Percentiles rank a stretch among this genome's conserved stretches.
phyloP scores from a whole-genome alignment of 805 yeast genomes.

The Candida awuae region DNA sequence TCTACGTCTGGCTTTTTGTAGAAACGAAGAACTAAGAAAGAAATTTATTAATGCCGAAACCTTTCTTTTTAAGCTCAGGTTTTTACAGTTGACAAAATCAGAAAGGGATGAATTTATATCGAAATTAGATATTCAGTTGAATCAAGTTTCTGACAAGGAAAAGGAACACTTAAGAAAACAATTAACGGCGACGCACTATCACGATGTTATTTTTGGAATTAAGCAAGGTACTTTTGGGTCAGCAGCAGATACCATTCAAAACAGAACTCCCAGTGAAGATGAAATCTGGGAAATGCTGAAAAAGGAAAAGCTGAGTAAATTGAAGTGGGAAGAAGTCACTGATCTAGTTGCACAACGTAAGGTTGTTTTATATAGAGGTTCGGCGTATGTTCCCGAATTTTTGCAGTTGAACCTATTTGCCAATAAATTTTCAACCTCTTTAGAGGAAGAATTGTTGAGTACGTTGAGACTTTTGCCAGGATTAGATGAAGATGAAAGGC shows the following conservation, averaged over 20 bases:
- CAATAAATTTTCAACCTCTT: slow-evolving; percentile 52
- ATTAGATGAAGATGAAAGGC: slow-evolving; percentile 84
- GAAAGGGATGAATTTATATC: slow-evolving; percentile 72
- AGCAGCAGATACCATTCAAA: slow-evolving; percentile 3
- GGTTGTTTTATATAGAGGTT: slow-evolving; percentile 60
- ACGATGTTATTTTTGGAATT: slow-evolving; percentile 31
- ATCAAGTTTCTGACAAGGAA: slow-evolving; percentile 56
- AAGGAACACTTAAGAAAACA: slow-evolving; percentile 40
- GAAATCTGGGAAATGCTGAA: slow-evolving; percentile 43
- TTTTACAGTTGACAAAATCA: slow-evolving; percentile 45
- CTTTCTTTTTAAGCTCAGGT: slow-evolving; percentile 66
- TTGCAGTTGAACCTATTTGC: slow-evolving; percentile 66
- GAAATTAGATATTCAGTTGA: slow-evolving; percentile 62
- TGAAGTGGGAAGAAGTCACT: slow-evolving; percentile 81
- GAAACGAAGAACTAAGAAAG: slow-evolving; percentile 72
- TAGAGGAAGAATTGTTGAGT: slow-evolving; percentile 44
- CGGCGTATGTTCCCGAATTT: slow-evolving; percentile 77
- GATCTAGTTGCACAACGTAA: slow-evolving; percentile 68
- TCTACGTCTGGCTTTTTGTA: slow-evolving; percentile 80
- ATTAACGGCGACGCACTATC: slow-evolving; percentile 48
- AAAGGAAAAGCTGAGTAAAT: slow-evolving; percentile 65
- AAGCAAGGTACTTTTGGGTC: slow-evolving; percentile 25
- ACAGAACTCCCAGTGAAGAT: slow-evolving; percentile 39
- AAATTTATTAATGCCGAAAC: slow-evolving; percentile 76
- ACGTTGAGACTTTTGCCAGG: slow-evolving; percentile 77